Conservation (phyloP, 2,329 filamentous ascomycete species). For the Sarocladium oryzae region DNA sequence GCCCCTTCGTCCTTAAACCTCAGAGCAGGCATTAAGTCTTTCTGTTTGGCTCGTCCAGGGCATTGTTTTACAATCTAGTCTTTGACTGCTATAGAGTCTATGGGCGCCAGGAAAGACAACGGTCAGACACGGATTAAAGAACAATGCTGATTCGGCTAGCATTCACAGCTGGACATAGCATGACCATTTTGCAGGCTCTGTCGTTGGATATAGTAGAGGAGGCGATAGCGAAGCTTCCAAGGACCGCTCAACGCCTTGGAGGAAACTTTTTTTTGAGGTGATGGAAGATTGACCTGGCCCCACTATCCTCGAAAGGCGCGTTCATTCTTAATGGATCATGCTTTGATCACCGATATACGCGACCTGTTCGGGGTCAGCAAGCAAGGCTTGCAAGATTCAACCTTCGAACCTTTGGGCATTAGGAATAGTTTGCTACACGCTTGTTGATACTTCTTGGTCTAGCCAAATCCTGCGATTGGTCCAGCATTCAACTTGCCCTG, state of each 20-base stretch:
- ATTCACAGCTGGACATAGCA: background rate
- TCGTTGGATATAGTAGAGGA: background rate
- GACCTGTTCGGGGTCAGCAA: too few relatives aligned
- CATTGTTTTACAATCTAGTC: background rate
- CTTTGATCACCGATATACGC: too few relatives aligned
- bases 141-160: background rate
- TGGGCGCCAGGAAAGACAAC: background rate
- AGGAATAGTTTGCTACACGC: too few relatives aligned
- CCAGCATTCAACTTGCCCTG: too few relatives aligned
- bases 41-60: too few relatives aligned
- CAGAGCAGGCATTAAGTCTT: background rate
- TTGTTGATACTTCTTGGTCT: too few relatives aligned
- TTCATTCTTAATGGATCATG: too few relatives aligned
- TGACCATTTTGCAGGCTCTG: background rate
- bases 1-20: background rate
- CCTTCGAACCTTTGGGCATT: too few relatives aligned
- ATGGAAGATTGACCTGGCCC: background rate
- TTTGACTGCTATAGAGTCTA: background rate
- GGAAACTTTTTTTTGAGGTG: background rate
- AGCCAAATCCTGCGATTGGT: too few relatives aligned
- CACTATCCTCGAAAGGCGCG: background rate
- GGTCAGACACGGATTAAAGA: background rate
- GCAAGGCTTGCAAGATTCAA: too few relatives aligned
- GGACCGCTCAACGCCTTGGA: background rate
- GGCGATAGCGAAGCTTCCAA: background rate